Conservation (phyloP, 352 stramenopile species). For the Aphanomyces cochlioides region DNA sequence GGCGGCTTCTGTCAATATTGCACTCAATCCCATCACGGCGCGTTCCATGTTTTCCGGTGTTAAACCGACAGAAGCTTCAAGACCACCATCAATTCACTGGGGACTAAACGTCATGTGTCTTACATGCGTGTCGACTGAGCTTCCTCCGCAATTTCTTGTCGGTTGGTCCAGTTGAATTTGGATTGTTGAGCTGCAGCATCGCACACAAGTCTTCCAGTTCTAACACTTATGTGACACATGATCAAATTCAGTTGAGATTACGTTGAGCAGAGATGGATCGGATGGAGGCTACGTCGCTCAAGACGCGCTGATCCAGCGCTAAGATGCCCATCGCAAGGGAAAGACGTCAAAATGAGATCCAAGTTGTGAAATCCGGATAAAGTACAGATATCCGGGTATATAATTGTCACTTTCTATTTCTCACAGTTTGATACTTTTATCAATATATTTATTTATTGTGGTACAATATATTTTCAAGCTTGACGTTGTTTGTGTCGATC, state of each 20-base stretch:
- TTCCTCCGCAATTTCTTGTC: constrained; percentile 16
- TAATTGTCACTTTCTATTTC: not conserved
- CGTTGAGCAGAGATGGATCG: not conserved
- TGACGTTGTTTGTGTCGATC: not conserved
- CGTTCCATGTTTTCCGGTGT: constrained; percentile 50
- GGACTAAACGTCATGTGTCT: not conserved
- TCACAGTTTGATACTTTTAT: not conserved
- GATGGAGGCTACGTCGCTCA: not conserved
- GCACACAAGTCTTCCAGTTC: constrained; percentile 23
- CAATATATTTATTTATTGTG: not conserved
- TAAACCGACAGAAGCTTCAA: constrained; percentile 56
- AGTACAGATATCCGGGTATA: not conserved
- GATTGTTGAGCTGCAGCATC: constrained; percentile 14
- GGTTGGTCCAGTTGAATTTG: not conserved
- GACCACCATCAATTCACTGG: not conserved
- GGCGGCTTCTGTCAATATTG: constrained; percentile 67
- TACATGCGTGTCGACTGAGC: constrained; percentile 27
- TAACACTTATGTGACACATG: not conserved
- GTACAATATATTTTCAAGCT: not conserved
- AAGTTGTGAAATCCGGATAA: not conserved
- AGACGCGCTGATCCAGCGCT: constrained; percentile 5
- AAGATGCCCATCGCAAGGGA: not conserved
- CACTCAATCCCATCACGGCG: constrained; percentile 55
- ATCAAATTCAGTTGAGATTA: not conserved
- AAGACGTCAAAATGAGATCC: not conserved